These are phyloP conservation scores for Extremus antarcticus DNA, from an alignment of 495 filamentous ascomycete genomes.

Conservation along the genomic window DNA sequence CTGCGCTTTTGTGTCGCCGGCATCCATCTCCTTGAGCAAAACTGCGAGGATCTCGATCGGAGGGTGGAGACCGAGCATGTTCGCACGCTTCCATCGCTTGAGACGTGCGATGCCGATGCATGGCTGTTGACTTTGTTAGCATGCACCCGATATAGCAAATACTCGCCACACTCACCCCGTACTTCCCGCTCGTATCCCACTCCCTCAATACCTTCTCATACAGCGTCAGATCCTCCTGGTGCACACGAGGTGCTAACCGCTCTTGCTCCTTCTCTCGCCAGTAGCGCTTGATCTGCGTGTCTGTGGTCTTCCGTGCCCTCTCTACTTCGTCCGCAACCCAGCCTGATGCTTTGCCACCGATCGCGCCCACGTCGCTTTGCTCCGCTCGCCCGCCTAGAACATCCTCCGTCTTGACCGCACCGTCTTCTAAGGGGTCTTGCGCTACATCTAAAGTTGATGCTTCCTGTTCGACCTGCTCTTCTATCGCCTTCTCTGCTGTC, in stretches of 20 bases:
- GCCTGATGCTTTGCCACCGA: slow-evolving; percentile 28
- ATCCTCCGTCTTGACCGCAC: slow-evolving; percentile 16
- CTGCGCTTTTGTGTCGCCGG: slow-evolving; percentile 41
- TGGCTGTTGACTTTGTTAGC: slow-evolving; percentile 43
- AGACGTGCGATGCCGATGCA: slow-evolving; percentile 74
- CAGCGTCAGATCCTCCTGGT: slow-evolving; percentile 58
- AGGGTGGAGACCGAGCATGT: slow-evolving; percentile 66
- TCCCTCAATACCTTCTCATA: slow-evolving; percentile 79
- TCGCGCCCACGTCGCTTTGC: slow-evolving; percentile 16
- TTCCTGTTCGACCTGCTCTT: slow-evolving; percentile 27
- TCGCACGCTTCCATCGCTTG: slow-evolving; percentile 80
- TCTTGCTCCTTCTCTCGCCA: slow-evolving; percentile 58
- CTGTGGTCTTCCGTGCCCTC: slow-evolving; percentile 47
- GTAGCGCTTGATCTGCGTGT: slow-evolving; percentile 56
- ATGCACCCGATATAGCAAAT: neutral
- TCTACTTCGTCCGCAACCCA: slow-evolving; percentile 42
- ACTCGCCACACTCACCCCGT: slow-evolving; percentile 55
- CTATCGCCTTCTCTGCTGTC: slow-evolving; percentile 40
- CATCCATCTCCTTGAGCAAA: slow-evolving; percentile 57
- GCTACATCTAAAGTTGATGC: slow-evolving; percentile 5
- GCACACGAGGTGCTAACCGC: slow-evolving; percentile 51
- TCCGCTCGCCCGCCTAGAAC: slow-evolving; percentile 18
- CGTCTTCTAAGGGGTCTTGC: neutral
- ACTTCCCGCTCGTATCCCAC: slow-evolving; percentile 80
- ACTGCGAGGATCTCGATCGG: slow-evolving; percentile 89